Evolutionary conservation across 768 basidiomycete genomes (phyloP).

Genomic region (Lentinula sp.): DNA sequence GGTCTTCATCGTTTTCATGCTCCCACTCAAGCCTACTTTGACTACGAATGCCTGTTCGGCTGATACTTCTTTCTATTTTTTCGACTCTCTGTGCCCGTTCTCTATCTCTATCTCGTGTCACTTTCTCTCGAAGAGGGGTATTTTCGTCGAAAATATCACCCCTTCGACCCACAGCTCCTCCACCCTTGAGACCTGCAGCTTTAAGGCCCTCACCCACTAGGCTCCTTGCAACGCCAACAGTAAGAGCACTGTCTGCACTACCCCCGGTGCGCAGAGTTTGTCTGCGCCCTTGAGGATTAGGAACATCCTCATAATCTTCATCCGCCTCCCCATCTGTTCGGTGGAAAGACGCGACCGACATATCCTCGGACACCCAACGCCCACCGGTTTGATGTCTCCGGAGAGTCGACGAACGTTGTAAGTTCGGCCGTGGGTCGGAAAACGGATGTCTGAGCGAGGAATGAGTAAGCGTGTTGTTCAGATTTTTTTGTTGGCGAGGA

Average conservation of each 20-base stretch:
- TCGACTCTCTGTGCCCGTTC: slow-evolving; percentile 27
- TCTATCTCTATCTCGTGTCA: slow-evolving; percentile 17
- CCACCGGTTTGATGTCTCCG: slow-evolving; percentile 37
- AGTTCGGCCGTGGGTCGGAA: background rate
- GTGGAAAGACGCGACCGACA: slow-evolving; percentile 12
- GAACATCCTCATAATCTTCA: slow-evolving; percentile 9
- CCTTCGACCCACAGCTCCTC: slow-evolving; percentile 6
- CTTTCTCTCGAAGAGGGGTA: slow-evolving; percentile 2
- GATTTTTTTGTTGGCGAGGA: slow-evolving; percentile 5
- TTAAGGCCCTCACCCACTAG: slow-evolving; percentile 50
- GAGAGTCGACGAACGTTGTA: slow-evolving; percentile 2
- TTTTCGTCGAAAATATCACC: slow-evolving; percentile 17
- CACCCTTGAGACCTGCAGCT: slow-evolving; percentile 7
- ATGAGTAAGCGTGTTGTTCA: background rate
- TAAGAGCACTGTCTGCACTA: slow-evolving; percentile 63
- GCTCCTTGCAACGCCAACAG: slow-evolving; percentile 39
- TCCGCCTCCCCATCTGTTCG: slow-evolving; percentile 18
- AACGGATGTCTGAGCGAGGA: background rate
- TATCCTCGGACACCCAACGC: slow-evolving; percentile 50
- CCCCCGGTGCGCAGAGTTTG: slow-evolving; percentile 54
- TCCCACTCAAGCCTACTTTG: slow-evolving; percentile 9
- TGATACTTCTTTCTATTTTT: slow-evolving; percentile 18
- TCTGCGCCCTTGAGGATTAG: slow-evolving; percentile 30
- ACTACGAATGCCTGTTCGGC: slow-evolving; percentile 13
- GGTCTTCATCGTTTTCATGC: slow-evolving; percentile 18